phyloP scores from a whole-genome alignment of 2,329 filamentous ascomycete genomes.

The Colletotrichum salicis region DNA sequence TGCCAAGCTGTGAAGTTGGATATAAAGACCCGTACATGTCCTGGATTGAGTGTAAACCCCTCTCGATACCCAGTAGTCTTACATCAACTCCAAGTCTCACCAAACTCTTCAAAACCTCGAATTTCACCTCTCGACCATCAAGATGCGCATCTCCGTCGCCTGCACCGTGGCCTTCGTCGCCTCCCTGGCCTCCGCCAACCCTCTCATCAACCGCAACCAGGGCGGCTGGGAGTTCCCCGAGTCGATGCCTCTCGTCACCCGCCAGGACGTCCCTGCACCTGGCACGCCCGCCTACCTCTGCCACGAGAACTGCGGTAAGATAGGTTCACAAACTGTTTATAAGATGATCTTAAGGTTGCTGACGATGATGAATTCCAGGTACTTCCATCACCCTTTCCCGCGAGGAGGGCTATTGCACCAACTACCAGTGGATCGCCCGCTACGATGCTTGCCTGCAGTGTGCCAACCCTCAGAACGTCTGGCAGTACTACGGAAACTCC shows the following conservation, averaged over 20 bases:
- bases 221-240: conserved; percentile 43
- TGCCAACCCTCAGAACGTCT: conserved; percentile 54
- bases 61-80: neutral
- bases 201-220: conserved; percentile 25
- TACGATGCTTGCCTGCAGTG: conserved; percentile 56
- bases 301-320: conserved; percentile 61
- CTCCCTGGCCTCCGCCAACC: conserved; percentile 39
- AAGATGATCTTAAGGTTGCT: neutral
- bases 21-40: neutral
- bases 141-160: conserved; percentile 43
- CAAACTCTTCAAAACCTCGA: neutral
- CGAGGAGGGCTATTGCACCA: conserved; percentile 46
- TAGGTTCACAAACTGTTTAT: neutral
- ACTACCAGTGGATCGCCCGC: conserved; percentile 37
- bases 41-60: too few relatives aligned
- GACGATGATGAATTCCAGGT: conserved; percentile 31
- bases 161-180: conserved; percentile 42
- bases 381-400: conserved; percentile 48
- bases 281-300: conserved; percentile 52
- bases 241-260: conserved; percentile 49
- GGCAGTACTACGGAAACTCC: conserved; percentile 53
- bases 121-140: conserved; percentile 12
- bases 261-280: conserved; percentile 49
- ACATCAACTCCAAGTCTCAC: neutral
- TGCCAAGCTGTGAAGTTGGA: neutral